Conservation (phyloP, 2,329 filamentous ascomycete species). For the Cladosporium sp. region DNA sequence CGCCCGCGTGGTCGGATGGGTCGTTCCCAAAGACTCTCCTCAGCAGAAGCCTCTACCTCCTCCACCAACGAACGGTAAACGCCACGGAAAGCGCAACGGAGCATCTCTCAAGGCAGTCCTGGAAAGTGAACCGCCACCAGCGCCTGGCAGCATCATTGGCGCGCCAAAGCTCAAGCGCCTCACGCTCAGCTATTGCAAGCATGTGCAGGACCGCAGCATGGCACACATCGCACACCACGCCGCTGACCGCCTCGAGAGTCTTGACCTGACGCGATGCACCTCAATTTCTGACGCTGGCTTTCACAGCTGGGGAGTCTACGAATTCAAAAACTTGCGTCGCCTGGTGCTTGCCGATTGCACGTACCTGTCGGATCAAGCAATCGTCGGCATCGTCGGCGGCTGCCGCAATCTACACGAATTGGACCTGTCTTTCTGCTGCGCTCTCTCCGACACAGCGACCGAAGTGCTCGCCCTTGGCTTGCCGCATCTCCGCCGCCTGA, state of each 20-base stretch:
- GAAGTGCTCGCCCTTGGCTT: slow-evolving; percentile 94
- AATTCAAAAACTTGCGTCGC: slow-evolving; percentile 72
- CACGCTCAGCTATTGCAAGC: slow-evolving; percentile 95
- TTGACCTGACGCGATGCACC: slow-evolving; percentile 90
- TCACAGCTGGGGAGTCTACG: slow-evolving; percentile 86
- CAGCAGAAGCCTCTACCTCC: slow-evolving; percentile 31
- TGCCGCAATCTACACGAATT: slow-evolving; percentile 82
- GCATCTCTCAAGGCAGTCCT: slow-evolving; percentile 12
- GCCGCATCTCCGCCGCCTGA: slow-evolving; percentile 73
- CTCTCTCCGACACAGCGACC: slow-evolving; percentile 90
- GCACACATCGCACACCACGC: slow-evolving; percentile 92
- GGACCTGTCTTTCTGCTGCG: slow-evolving; percentile 95
- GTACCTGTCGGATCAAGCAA: slow-evolving; percentile 89
- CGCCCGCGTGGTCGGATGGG: slow-evolving; percentile 89
- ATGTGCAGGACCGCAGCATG: slow-evolving; percentile 97
- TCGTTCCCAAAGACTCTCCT: slow-evolving; percentile 69
- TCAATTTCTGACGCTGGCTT: slow-evolving; percentile 95
- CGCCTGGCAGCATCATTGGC: slow-evolving; percentile 81
- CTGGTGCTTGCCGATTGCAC: slow-evolving; percentile 94
- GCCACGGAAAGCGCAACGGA: slow-evolving; percentile 18
- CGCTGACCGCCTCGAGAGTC: slow-evolving; percentile 70
- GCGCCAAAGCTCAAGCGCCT: slow-evolving; percentile 78
- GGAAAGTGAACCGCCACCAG: slow-evolving; percentile 44
- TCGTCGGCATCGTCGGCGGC: slow-evolving; percentile 87
- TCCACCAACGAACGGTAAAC: slow-evolving; percentile 35